phyloP scores from a whole-genome alignment of 2,329 filamentous ascomycete genomes.

The Trichoderma atroviride region DNA sequence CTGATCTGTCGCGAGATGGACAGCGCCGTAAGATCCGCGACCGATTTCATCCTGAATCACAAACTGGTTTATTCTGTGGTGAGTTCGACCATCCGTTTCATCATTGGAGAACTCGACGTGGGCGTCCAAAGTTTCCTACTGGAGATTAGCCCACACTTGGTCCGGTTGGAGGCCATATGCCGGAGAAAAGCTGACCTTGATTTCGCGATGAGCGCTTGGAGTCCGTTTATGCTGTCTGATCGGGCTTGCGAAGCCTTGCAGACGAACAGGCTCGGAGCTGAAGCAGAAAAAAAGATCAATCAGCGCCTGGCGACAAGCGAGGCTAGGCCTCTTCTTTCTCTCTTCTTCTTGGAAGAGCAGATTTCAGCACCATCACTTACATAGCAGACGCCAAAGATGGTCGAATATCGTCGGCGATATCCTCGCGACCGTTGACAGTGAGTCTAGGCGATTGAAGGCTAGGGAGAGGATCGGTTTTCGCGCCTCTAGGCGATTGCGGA shows the following conservation, averaged over 20 bases:
- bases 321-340: neutral
- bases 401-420: conserved; percentile 21
- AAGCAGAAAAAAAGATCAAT: neutral
- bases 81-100: conserved; percentile 75
- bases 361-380: conserved; percentile 41
- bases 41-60: conserved; percentile 93
- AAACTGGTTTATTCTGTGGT: conserved; percentile 94
- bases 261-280: conserved; percentile 49
- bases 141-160: conserved; percentile 23
- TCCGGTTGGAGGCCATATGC: neutral
- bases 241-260: conserved; percentile 53
- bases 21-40: conserved; percentile 91
- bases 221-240: conserved; percentile 61
- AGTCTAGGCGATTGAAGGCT: conserved; percentile 37
- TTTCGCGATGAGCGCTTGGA: conserved; percentile 59
- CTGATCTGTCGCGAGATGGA: conserved; percentile 87
- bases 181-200: conserved; percentile 50
- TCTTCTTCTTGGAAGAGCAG: neutral
- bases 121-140: conserved; percentile 87
- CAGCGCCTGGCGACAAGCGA: neutral
- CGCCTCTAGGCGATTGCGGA: conserved; percentile 23
- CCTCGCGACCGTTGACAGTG: conserved; percentile 36
- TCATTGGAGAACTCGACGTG: conserved; percentile 84
- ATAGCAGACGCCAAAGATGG: conserved; percentile 28
- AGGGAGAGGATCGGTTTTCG: conserved; percentile 6